Evolutionary conservation across 169 alveolate species (phyloP), one percentile per base, ranked within the genome.

Genomic region (Plasmodium berghei): DNA sequence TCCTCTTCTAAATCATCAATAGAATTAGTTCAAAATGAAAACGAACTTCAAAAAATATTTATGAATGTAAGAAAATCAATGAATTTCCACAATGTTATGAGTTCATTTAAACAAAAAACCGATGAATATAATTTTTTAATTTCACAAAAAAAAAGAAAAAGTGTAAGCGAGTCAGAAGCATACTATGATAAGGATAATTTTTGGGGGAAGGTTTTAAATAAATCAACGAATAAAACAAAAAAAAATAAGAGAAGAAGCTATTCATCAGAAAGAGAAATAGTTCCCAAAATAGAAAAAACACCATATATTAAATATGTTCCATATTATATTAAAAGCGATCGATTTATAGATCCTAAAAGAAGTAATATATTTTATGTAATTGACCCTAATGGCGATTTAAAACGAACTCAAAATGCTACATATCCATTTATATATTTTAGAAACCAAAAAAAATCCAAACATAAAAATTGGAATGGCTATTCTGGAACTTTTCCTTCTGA

Each of bases 401-500:
- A 71, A 86, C 70, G 91, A 72, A 46, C 91, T 28, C 87, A 86
- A 71, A 74, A 86, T 48, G 87, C 91, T 5, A 86, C 87, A n/a
- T 70, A 59, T 54, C 91, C 91, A 16, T 86, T 86, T 64, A 86
- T 86, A 26, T 86, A 70, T 71, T 72, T 46, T 86, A 86, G 61
- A 86, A 86, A 86, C 45, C 70, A 86, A 71, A 70, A 86, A 70
- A 59, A 71, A 24, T 86, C 58, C 62, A 69, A 71, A 40, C 59
- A 86, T 48, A 86, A 86, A 86, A 86, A 86, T 86, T 86, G 91
- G 91, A 72, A 71, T 71, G 91, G 91, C 8, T 86, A 70, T 54
- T 59, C 72, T 71, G 87, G 91, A n/a, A 86, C 70, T 26, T 67
- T 71, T 12, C 91, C 91, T 24, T 70, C 74, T 63, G 91, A 86